A percentile compares a stretch with the other conserved stretches of the same genome.
Conservation (phyloP, 192 early-diverging fungal genomes). For the Chytriomyces sp. region DNA sequence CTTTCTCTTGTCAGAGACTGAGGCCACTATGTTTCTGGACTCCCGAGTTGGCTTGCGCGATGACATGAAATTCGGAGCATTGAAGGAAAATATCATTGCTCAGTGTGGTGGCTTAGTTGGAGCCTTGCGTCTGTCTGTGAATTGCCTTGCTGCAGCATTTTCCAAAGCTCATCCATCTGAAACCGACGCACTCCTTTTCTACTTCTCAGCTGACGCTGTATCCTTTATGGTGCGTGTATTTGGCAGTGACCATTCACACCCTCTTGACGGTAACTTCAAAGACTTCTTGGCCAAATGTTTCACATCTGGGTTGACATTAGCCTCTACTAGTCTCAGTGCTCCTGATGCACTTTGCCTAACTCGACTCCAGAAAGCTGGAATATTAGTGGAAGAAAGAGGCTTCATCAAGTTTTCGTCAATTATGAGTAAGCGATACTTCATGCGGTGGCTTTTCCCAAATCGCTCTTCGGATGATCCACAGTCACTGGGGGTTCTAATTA, state of each 20-base stretch:
- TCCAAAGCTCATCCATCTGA: slow-evolving; percentile 13
- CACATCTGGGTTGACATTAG: background rate
- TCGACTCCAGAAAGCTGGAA: slow-evolving; percentile 17
- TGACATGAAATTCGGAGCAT: slow-evolving; percentile 20
- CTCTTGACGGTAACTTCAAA: background rate
- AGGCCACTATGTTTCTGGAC: background rate
- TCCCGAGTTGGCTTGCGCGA: background rate
- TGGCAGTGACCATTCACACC: background rate
- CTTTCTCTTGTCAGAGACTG: slow-evolving; percentile 20
- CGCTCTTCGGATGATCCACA: background rate
- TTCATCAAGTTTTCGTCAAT: slow-evolving; percentile 14
- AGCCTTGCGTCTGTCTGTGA: slow-evolving; percentile 30
- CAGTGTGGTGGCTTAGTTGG: slow-evolving; percentile 28
- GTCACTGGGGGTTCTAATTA: slow-evolving; percentile 4
- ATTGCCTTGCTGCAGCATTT: slow-evolving; percentile 11
- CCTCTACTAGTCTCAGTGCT: background rate
- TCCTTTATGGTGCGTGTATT: background rate
- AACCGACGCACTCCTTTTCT: slow-evolving; percentile 10
- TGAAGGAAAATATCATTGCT: slow-evolving; percentile 7
- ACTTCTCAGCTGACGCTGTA: background rate
- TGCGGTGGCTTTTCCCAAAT: slow-evolving; percentile 10
- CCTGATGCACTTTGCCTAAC: background rate
- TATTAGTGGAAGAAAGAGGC: slow-evolving; percentile 6
- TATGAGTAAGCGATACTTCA: slow-evolving; percentile 14
- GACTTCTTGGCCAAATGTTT: slow-evolving; percentile 16